phyloP scores from a whole-genome alignment of 495 filamentous ascomycete genomes.

The Hypomontagnella submonticulosa region DNA sequence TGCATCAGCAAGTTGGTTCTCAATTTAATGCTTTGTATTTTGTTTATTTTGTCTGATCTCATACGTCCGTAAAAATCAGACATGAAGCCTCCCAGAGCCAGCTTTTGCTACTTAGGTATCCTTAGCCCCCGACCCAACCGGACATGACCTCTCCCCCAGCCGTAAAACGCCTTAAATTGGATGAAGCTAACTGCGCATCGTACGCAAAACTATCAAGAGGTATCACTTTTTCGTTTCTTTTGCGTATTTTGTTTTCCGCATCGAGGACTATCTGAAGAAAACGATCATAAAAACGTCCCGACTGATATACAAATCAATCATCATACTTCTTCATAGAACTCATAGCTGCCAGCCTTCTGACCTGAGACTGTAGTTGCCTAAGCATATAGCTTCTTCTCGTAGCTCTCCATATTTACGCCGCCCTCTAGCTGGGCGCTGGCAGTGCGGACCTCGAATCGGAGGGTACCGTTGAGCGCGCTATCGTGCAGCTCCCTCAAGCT shows the following conservation, averaged over 20 bases:
- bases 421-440: constrained; percentile 95
- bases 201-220: constrained; percentile 36
- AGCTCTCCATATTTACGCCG: constrained; percentile 96
- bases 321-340: too few species aligned
- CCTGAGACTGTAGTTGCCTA: constrained; percentile 52
- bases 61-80: constrained; percentile 19
- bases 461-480: constrained; percentile 76
- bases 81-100: constrained; percentile 28
- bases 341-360: background rate
- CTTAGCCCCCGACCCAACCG: constrained; percentile 12
- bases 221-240: constrained; percentile 32
- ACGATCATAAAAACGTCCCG: constrained; percentile 10
- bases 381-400: constrained; percentile 99
- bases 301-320: constrained; percentile 7
- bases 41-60: background rate
- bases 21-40: too few species aligned
- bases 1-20: too few species aligned
- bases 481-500: constrained; percentile 81
- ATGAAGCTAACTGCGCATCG: constrained; percentile 34
- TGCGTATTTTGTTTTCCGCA: constrained; percentile 30
- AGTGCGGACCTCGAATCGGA: constrained; percentile 93
- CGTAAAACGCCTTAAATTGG: constrained; percentile 43
- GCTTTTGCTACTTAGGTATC: background rate
- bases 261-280: constrained; percentile 36
- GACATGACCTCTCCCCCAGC: constrained; percentile 33